Evolutionary conservation across 208 protist genomes (phyloP), one percentile per base, ranked within the genome.

Genomic region (Vickermania ingenoplastis): DNA sequence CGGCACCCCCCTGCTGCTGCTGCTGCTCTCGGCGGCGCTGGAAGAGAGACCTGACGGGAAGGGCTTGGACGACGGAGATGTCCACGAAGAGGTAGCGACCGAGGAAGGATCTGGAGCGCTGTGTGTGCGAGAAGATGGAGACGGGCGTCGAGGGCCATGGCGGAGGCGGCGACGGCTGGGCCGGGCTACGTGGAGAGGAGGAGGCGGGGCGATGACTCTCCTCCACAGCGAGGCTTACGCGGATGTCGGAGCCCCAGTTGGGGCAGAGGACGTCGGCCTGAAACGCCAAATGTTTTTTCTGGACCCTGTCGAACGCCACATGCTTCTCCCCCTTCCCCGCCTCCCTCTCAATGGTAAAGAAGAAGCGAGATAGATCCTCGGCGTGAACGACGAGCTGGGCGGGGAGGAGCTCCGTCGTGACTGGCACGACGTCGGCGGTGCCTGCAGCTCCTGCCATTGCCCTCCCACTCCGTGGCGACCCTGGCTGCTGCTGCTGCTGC

Each of bases 241-340:
- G 76, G 7, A 83, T 21, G 72, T 83, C 76, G 5, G 64, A 50
- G 51, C 63, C 45, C 72, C 71, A 83, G 45, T 68, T 63, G 17
- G 67, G 64, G 62, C 72, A 78, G 48, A 41, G 63, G 41, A 83
- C 21, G 41, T 83, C 69, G 23, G 61, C 0, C 11, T 2, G 5
- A 1, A 56, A 56, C 31, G 69, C 3, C 5, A 21, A 17, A 17
- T 21, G 30, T 28, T 63, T 63, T 22, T 57, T 31, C 50, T 63
- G 25, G 5, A 28, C 3, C 23, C 45, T 26, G 2, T n/a, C 11
- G 36, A 45, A 45, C 36, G 36, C 36, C 7, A 45, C 17, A 7
- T 17, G 17, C 7, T 17, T 7, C 36, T 45, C 36, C 7, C 36
- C 36, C 17, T 7, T 17, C 11, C 7, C 7, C 11, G 36, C 36